A percentile compares a stretch with the other conserved stretches of the same genome.
Evolutionary conservation across 208 protist genomes (phyloP).

Genomic region (Endotrypanum monterogeii): DNA sequence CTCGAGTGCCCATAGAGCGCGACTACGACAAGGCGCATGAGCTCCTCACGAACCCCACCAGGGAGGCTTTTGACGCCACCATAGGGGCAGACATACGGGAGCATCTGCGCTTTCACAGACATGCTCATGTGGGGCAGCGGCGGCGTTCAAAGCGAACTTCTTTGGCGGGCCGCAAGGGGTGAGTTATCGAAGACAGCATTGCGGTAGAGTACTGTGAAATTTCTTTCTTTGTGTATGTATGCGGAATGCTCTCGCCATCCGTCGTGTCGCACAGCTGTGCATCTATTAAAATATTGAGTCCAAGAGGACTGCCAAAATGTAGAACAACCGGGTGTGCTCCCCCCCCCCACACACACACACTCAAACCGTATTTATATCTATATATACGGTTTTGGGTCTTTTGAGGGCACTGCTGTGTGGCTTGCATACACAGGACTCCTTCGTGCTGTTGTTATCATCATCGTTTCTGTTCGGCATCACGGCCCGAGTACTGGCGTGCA

Average conservation of each 20-base stretch:
- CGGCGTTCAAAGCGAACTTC: slow-evolving; percentile 7
- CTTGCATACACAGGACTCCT: background rate
- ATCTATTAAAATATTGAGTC: background rate
- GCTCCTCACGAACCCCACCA: slow-evolving; percentile 7
- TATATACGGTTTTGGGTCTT: no score
- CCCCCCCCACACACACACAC: no score
- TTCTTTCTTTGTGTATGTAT: background rate
- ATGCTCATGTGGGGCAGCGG: background rate
- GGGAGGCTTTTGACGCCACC: slow-evolving; percentile 5
- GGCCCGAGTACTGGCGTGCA: background rate
- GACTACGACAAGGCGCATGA: slow-evolving; percentile 14
- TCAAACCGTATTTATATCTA: no score
- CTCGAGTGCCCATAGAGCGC: slow-evolving; percentile 18
- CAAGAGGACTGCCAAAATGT: background rate
- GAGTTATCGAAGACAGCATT: background rate
- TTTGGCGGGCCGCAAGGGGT: background rate
- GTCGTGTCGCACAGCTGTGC: background rate
- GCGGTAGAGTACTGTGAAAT: background rate
- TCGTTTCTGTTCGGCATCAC: background rate
- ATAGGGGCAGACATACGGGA: slow-evolving; percentile 28
- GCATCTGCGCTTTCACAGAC: slow-evolving; percentile 19
- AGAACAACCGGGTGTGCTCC: no score
- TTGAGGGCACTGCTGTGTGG: background rate
- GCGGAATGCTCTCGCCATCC: background rate
- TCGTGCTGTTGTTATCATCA: background rate